Base-by-base conservation (phyloP, 148 eudicot species). In the Vaccinium vitisidaea region DNA sequence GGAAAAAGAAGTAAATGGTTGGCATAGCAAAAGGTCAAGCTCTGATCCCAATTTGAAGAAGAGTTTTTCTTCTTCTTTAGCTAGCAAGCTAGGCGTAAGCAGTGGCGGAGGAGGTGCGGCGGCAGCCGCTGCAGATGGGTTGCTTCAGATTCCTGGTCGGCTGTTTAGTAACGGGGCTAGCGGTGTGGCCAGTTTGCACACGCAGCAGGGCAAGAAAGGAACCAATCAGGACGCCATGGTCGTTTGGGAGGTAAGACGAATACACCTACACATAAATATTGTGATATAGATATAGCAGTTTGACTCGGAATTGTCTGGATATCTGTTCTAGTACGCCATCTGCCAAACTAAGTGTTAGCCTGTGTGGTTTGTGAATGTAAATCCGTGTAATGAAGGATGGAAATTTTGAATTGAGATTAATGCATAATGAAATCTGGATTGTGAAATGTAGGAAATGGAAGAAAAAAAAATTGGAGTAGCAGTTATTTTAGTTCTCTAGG, bases 121-220 rank as follows among this genome's bases (percentile, higher is more conserved):
- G 21, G 65, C 86, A 32, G 88, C 82, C 39, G 61, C 86, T 39
- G 88, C 83, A 67, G 89, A 84, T 46, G 85, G 82, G 70, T 84
- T 90, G 84, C 88, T 83, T 53, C 92, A 87, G 49, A 79, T 84
- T 74, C 85, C 88, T 5, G 91, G 92, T 27, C 83, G 93, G 87
- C 46, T 92, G 79, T 82, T 88, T 63, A 84, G 82, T 8, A 92
- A 86, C 75, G 93, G 92, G 39, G 67, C 88, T 16, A 87, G 83
- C 81, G 70, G 71, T 58, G 58, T 86, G n/a, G 90, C 93, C 2
- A 30, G 92, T 59, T 87, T 92, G 85, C 84, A 83, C 63, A 92
- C 93, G 12, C 93, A 92, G 88, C 93, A 92, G 77, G 93, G 93
- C 55, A 92, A 90, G 84, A 92, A 92, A 86, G 93, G 93, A 71